These are phyloP conservation scores for Termitomyces sp. DNA, from an alignment of 768 basidiomycete species.

Conservation along the genomic window DNA sequence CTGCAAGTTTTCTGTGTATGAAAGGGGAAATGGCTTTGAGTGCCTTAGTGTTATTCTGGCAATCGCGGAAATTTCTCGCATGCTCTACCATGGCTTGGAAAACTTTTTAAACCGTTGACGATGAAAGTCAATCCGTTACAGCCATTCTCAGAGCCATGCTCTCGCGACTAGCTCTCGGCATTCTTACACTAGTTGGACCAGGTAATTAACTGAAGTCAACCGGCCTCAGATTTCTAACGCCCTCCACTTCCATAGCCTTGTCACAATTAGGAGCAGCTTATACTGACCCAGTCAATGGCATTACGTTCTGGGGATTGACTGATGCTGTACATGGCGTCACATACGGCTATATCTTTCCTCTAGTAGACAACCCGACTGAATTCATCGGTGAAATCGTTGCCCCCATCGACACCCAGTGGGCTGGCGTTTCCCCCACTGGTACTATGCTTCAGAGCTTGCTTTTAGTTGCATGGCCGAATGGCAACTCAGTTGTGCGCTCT, in stretches of 20 bases:
- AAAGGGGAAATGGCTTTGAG: conserved; percentile 12
- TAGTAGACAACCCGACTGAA: conserved; percentile 38
- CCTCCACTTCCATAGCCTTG: conserved; percentile 23
- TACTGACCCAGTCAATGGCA: conserved; percentile 50
- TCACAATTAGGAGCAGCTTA: conserved; percentile 40
- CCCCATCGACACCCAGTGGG: conserved; percentile 51
- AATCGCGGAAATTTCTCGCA: conserved; percentile 24
- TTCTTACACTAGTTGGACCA: conserved; percentile 35
- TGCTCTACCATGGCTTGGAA: conserved; percentile 3
- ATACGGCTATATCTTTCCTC: conserved; percentile 49
- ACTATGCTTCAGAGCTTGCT: conserved; percentile 53
- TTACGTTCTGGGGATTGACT: conserved; percentile 43
- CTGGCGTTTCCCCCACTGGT: conserved; percentile 47
- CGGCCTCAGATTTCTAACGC: background rate
- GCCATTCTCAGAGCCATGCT: conserved; percentile 24
- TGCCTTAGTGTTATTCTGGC: conserved; percentile 4
- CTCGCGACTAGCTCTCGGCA: conserved; percentile 24
- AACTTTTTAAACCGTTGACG: conserved; percentile 15
- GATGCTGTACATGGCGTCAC: conserved; percentile 37
- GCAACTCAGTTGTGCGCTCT: conserved; percentile 45
- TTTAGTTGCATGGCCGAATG: conserved; percentile 58
- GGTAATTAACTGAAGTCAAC: conserved; percentile 24
- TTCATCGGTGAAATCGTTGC: conserved; percentile 62
- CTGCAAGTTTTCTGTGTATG: conserved; percentile 3
- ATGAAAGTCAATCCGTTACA: conserved; percentile 4